Evolutionary conservation across 306 rosid species (phyloP), one percentile per base, ranked within the genome.

Genomic region (Vigna radiata): DNA sequence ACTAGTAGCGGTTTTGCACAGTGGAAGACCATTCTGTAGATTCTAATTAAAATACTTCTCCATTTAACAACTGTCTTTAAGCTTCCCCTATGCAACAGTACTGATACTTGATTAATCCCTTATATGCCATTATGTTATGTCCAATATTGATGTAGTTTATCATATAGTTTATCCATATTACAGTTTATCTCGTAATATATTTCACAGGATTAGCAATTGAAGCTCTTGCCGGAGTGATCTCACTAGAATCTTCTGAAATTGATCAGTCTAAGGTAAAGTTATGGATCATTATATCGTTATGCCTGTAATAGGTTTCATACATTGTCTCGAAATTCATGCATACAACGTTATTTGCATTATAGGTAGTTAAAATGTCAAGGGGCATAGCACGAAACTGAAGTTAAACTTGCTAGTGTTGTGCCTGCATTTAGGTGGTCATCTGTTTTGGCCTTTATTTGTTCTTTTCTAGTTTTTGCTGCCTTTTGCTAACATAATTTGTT

Each of bases 161-260:
- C 59, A 43, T 60, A 11, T 68, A 60, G 37, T 54, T 82, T 67
- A 15, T 64, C 59, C 80, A 18, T 49, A 14, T 48, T 81, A 41
- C 77, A 70, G 69, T 60, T 72, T 64, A 33, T 59, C 31, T 68
- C 59, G 8, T 77, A 19, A 44, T 68, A 58, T 64, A 33, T 73
- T 72, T 81, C 73, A 68, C 92, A 75, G 84, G 99, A 76, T 86
- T 96, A 79, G 99, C 99, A 8, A 84, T 96, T 85, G 97, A 96
- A 91, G 88, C 98, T 14, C 96, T 96, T 66, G 93, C 96, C 75
- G 97, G 94, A 78, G 90, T 89, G 70, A 62, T 96, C 70, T 85
- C 96, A 65, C 86, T 96, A 52, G 88, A 97, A 33, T 91, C 98
- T 50, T 87, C 98, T 23, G 98, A 93, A 70, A 82, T 96, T 78